These are phyloP conservation scores for Kuraishia cidri DNA, from an alignment of 805 yeast genomes.

Conservation along the genomic window DNA sequence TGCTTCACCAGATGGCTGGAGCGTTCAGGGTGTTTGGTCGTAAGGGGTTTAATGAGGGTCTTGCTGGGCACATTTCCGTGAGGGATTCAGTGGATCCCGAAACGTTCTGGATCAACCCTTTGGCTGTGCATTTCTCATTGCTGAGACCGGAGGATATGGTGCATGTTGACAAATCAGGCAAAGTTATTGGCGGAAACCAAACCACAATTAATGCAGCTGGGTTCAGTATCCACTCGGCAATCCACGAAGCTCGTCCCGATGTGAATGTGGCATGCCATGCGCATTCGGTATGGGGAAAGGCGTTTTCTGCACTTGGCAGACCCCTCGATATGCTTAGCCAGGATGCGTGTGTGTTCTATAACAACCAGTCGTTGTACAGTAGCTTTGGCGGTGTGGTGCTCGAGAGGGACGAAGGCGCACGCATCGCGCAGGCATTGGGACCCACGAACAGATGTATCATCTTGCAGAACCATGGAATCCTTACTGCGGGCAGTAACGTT, in stretches of 20 bases:
- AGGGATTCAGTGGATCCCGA: slow-evolving; percentile 75
- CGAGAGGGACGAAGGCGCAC: slow-evolving; percentile 52
- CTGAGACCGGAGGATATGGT: slow-evolving; percentile 57
- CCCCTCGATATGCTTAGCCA: slow-evolving; percentile 78
- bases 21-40: slow-evolving; percentile 78
- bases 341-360: slow-evolving; percentile 63
- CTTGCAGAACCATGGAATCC: slow-evolving; percentile 64
- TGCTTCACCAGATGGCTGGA: slow-evolving; percentile 71
- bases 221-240: slow-evolving; percentile 57
- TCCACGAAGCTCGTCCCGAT: slow-evolving; percentile 62
- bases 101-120: slow-evolving; percentile 86
- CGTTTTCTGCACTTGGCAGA: slow-evolving; percentile 55
- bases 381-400: slow-evolving; percentile 77
- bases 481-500: slow-evolving; percentile 62
- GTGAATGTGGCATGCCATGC: slow-evolving; percentile 68
- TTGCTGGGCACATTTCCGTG: slow-evolving; percentile 80
- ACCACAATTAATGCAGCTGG: slow-evolving; percentile 57
- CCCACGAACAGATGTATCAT: slow-evolving; percentile 47
- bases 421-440: slow-evolving; percentile 54
- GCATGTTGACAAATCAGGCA: slow-evolving; percentile 52
- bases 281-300: slow-evolving; percentile 56
- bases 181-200: slow-evolving; percentile 48
- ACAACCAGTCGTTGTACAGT: slow-evolving; percentile 54
- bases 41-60: slow-evolving; percentile 71
- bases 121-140: slow-evolving; percentile 63